Evolutionary conservation across 306 rosid genomes (phyloP), one percentile per base, ranked within the genome.

Genomic region (Hylodesmum podocarpum): DNA sequence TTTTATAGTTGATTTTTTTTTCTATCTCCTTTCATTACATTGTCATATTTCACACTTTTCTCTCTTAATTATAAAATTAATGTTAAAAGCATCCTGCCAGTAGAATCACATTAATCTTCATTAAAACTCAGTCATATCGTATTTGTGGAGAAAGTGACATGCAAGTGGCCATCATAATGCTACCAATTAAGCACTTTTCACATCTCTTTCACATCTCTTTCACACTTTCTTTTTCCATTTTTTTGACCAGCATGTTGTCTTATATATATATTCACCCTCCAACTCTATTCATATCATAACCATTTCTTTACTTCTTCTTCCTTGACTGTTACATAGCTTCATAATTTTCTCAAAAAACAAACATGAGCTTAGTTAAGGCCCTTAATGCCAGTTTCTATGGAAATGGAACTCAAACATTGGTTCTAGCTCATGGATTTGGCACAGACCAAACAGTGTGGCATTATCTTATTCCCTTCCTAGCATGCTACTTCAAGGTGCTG

Each of bases 341-440:
- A n/a, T 8, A 16, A 25, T 4, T 7, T 18, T 11, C 2, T 0
- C 25, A 53, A 22, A 25, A 40, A 54, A 11, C 27, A 40, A 66
- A 59, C 28, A 84, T 86, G 89, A 83, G 68, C 44, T 81, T 83
- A 47, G 86, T 19, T 13, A 22, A 78, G 64, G 85, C 87, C 28
- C 78, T 89, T 0, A 89, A 85, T 41, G 81, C 86, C 12, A 53
- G 76, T 54, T 46, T 87, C 55, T 83, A 83, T 36, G 91, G 93
- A 71, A 85, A 89, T 72, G 88, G 82, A 29, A 84, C 66, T 5
- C 77, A 83, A 66, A 83, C 89, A 2, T 27, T 87, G 8, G 84
- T 87, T 77, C 86, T 86, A 21, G 86, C 87, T 27, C 88, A 87
- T 22, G 89, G 93, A 10, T 83, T 49, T 65, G 91, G 88, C 11